phyloP scores from a whole-genome alignment of 352 stramenopile genomes.

The Phytophthora brassicae region DNA sequence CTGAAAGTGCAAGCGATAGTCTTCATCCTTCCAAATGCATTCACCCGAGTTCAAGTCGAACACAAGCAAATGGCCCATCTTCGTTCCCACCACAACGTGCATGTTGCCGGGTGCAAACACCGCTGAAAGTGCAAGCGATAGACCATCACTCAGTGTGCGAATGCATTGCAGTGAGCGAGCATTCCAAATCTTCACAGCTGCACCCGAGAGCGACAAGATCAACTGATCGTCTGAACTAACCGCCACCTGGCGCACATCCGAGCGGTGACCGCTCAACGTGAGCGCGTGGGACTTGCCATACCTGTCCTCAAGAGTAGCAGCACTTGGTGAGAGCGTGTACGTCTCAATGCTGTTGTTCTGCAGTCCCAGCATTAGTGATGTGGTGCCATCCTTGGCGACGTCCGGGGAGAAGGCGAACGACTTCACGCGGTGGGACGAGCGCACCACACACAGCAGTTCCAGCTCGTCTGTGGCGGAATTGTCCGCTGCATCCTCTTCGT shows the following conservation, averaged over 20 bases:
- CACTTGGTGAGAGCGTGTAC: constrained; percentile 68
- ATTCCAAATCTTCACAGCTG: constrained; percentile 93
- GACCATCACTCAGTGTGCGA: constrained; percentile 78
- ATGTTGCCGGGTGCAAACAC: constrained; percentile 97
- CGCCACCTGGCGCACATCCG: constrained; percentile 88
- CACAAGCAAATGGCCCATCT: constrained; percentile 93
- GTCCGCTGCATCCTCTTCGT: constrained; percentile 55
- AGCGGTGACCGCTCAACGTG: constrained; percentile 88
- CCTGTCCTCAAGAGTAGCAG: constrained; percentile 62
- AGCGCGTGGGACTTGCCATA: constrained; percentile 70
- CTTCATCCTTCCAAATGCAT: constrained; percentile 87
- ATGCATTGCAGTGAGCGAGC: constrained; percentile 90
- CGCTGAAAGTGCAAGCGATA: constrained; percentile 91
- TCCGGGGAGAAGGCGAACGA: constrained; percentile 88
- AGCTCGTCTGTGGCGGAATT: constrained; percentile 83
- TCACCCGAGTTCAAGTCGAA: constrained; percentile 97
- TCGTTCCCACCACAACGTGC: constrained; percentile 96
- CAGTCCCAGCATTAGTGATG: constrained; percentile 83
- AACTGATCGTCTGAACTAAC: constrained; percentile 90
- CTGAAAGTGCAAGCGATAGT: constrained; percentile 91
- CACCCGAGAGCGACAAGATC: constrained; percentile 85
- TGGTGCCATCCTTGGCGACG: constrained; percentile 78
- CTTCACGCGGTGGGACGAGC: constrained; percentile 84
- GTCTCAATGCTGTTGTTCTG: constrained; percentile 93
- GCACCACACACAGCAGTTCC: constrained; percentile 85